These are phyloP conservation scores for Globisporangium middletonii DNA, from an alignment of 352 stramenopile genomes.

Conservation along the genomic window DNA sequence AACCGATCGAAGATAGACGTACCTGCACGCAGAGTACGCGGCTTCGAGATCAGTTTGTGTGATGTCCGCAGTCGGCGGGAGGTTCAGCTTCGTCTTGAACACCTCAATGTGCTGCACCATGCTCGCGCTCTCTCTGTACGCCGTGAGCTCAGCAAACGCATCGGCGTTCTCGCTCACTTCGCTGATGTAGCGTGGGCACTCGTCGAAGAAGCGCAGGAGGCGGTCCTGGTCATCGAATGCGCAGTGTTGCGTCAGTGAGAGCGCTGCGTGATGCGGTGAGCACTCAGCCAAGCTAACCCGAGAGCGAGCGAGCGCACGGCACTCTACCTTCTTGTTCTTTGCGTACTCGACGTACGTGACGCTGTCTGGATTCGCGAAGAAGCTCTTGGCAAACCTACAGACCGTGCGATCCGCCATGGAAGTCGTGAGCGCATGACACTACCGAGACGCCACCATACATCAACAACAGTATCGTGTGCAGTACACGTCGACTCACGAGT, in stretches of 20 bases:
- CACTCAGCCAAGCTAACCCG: no score
- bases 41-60: slow-evolving; percentile 24
- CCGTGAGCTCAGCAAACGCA: slow-evolving; percentile 19
- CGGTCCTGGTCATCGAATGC: slow-evolving; percentile 21
- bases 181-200: slow-evolving; percentile 41
- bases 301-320: not conserved
- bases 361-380: slow-evolving; percentile 42
- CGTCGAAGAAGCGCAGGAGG: slow-evolving; percentile 56
- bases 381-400: slow-evolving; percentile 38
- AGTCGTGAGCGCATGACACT: no score
- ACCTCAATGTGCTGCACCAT: slow-evolving; percentile 18
- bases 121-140: slow-evolving; percentile 24
- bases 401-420: no score
- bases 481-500: slow-evolving; percentile 26
- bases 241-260: no score
- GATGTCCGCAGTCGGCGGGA: slow-evolving; percentile 11
- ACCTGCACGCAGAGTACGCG: slow-evolving; percentile 43
- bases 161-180: slow-evolving; percentile 41
- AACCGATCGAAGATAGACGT: slow-evolving; percentile 6
- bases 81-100: slow-evolving; percentile 8
- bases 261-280: no score
- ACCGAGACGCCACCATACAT: not conserved
- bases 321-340: slow-evolving; percentile 18
- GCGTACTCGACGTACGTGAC: slow-evolving; percentile 41
- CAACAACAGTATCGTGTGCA: not conserved